Evolutionary conservation across 495 filamentous ascomycete genomes (phyloP), one percentile per base, ranked within the genome.

Genomic region (Podospora comata): DNA sequence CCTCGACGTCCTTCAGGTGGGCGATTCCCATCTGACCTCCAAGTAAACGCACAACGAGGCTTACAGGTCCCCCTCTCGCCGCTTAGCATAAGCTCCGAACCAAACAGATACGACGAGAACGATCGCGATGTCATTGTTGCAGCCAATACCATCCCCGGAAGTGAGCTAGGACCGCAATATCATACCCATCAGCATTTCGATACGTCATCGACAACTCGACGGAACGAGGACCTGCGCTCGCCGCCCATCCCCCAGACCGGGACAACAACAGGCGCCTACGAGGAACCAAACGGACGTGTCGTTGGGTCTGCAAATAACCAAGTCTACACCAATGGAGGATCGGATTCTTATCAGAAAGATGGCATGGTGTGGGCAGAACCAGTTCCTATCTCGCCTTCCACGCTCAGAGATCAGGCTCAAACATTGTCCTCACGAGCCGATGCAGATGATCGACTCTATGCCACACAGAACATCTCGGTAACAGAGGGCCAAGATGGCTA

Each of bases 11-110:
- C 89, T 65, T 87, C 89, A 85, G 93, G 93, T 84, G 93, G 93
- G 79, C 88, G 92, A 70, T 97, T 97, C 79, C 93, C 93, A 73
- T 92, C 89, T 77, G 91, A 95, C 79, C 78, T 96, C 64, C 87
- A 92, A 75, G 86, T 96, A 72, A 88, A 91, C 73, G 78, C 80
- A 44, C 76, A 83, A 67, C 87, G 91, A 80, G 85, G 90, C 82
- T 86, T 91, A 84, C 90, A 91, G 74, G 89, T 86, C 70, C 88
- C 91, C 68, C 78, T 88, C 67, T 92, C 91, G 61, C 88, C 90
- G 61, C 89, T 90, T 80, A 95, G 91, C 80, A 88, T 86, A 74
- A 90, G 88, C 75, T 92, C 90, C 66, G 83, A 80, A 59, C 87
- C 86, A 55, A 80, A 83, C 71, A 78, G 81, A 59, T 88, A 87